Base-by-base conservation (phyloP, 2,329 filamentous ascomycete species). In the Fusarium chuoi region DNA sequence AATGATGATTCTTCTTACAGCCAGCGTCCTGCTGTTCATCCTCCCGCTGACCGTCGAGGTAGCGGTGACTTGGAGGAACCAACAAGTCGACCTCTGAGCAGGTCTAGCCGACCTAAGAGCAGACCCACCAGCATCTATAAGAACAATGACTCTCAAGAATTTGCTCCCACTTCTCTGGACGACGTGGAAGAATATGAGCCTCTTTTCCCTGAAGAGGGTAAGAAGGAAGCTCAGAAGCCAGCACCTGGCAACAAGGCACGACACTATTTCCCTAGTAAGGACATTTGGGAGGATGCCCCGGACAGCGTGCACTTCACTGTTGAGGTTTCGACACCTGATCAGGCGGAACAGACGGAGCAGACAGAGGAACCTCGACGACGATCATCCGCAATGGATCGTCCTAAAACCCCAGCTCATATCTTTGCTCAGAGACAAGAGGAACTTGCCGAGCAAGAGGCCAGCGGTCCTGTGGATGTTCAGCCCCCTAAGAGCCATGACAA, bases 251-350 rank as follows among this genome's bases (percentile, higher is more conserved):
- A 87, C 72, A 87, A 90, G 73, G 84, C 88, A 69, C 89, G 90
- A 72, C 92, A 92, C 68, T 83, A 89, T 70, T 99, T 99, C 83
- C 96, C 96, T 3, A 98, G 95, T 82, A 93, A 95, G 81, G 96
- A 99, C 81, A 90, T 98, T 45, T 99, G 96, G 96, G 96, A 99
- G 84, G 97, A 99, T 81, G 92, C 94, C 1, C 96, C 97, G 8
- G 93, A 91, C 79, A 98, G 95, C 82, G 87, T 94, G 59, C 91
- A 96, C 78, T 90, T 89, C 78, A 92, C 90, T 39, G 91, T 95
- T 7, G 95, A 94, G 68, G 96, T 98, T 13, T 94, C 92, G 6
- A 96, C 94, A 1, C 95, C 95, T 4, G 93, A 80, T 74, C 84
- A 79, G 72, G 82, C 69, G 67, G 84, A 81, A 36, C 78, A 80